Base-by-base conservation (phyloP, 306 rosid genomes). In the Abrus precatorius region DNA sequence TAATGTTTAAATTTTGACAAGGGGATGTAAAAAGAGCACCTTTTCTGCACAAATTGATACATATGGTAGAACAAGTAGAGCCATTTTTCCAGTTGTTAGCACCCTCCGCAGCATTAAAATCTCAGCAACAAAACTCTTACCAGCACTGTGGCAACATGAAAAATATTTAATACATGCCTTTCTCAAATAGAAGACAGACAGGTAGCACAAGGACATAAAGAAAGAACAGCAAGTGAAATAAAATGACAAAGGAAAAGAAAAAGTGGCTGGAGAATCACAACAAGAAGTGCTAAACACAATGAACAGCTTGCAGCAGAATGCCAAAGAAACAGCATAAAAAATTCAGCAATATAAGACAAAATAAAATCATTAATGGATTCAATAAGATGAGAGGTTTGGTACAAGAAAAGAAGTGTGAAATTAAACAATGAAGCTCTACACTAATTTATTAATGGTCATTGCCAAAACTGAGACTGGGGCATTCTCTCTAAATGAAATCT, bases 71-170 rank as follows among this genome's bases (percentile, higher is more conserved):
- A 95, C 99, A 82, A 95, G 97, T 14, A 95, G 62, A 66, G 99
- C 99, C 78, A 95, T 91, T 87, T 91, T 91, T 70, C 95, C 98
- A 9, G 93, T 90, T 44, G 86, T 83, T 71, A 90, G 82, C 74
- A 90, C 98, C 83, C 93, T 89, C 82, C 90, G 91, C 76, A 93
- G 75, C 98, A 95, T 95, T 78, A 95, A 85, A 87, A 93, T 93
- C 86, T 95, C 99, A 70, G 99, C 99, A 83, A 93, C 98, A 74
- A 95, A 90, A 91, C 98, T 95, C 88, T 95, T 95, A 68, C 98
- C 98, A n/a, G 98, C 98, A 87, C 99, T 95, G 94, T 80, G 32
- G 80, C 79, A 82, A 84, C 63, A 82, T 85, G 70, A 82, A 69
- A 79, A 86, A 63, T 62, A 69, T 80, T 78, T 71, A 79, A 81